Evolutionary conservation across 2,329 filamentous ascomycete species (phyloP).

Genomic region (Didymella pomorum): DNA sequence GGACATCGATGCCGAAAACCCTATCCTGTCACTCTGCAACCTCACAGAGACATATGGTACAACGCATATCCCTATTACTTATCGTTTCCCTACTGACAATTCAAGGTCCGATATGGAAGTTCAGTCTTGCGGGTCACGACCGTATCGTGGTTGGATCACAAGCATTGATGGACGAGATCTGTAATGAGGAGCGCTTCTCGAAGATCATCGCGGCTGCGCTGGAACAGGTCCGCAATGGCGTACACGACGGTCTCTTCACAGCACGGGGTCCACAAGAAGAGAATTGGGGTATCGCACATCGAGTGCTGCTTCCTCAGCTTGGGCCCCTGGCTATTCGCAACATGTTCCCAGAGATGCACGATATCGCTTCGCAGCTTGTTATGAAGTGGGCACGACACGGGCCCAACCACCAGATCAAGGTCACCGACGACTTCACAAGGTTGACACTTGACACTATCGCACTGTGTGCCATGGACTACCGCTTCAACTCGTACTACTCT

Average conservation of each 20-base stretch:
- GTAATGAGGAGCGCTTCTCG: slow-evolving; percentile 49
- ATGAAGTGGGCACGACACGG: slow-evolving; percentile 72
- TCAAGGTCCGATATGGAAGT: slow-evolving; percentile 47
- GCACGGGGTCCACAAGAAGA: slow-evolving; percentile 50
- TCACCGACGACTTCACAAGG: slow-evolving; percentile 51
- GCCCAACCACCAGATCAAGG: slow-evolving; percentile 42
- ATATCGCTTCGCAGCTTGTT: slow-evolving; percentile 70
- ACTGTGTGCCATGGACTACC: slow-evolving; percentile 52
- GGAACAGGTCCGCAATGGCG: slow-evolving; percentile 47
- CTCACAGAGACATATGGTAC: slow-evolving; percentile 72
- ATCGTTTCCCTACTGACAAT: slow-evolving; percentile 6
- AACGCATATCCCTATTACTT: slow-evolving; percentile 3
- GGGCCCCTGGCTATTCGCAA: slow-evolving; percentile 71
- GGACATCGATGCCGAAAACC: slow-evolving; percentile 68
- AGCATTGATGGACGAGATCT: slow-evolving; percentile 51
- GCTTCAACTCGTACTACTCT: slow-evolving; percentile 54
- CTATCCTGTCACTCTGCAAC: slow-evolving; percentile 62
- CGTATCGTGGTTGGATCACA: slow-evolving; percentile 45
- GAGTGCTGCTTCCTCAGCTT: slow-evolving; percentile 72
- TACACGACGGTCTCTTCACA: slow-evolving; percentile 54
- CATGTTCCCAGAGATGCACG: slow-evolving; percentile 68
- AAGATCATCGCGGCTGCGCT: slow-evolving; percentile 43
- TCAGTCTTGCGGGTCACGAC: slow-evolving; percentile 36
- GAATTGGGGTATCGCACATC: slow-evolving; percentile 66
- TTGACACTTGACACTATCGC: slow-evolving; percentile 51